Conservation (phyloP, 2,329 filamentous ascomycete species). For the Monascus ruber region DNA sequence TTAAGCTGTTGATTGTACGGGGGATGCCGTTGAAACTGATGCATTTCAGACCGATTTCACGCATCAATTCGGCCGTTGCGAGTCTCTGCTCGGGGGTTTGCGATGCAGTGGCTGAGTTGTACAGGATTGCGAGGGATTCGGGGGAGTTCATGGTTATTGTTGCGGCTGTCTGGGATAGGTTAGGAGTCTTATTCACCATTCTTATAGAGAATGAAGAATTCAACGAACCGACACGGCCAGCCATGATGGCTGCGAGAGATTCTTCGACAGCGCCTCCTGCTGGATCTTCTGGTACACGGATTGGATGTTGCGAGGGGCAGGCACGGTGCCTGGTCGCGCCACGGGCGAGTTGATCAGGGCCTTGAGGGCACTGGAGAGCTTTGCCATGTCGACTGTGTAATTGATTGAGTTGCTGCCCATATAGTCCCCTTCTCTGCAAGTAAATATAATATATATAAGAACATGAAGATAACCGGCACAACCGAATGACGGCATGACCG, state of each 20-base stretch:
- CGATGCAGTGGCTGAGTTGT: slow-evolving; percentile 30
- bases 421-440: no score
- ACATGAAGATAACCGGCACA: no score
- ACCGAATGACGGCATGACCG: no score
- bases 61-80: slow-evolving; percentile 28
- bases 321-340: slow-evolving; percentile 53
- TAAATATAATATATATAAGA: no score
- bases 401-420: background rate
- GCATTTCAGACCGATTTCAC: slow-evolving; percentile 37
- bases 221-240: slow-evolving; percentile 49
- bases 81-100: slow-evolving; percentile 15
- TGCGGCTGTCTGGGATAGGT: slow-evolving; percentile 52
- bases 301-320: slow-evolving; percentile 52
- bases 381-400: slow-evolving; percentile 47
- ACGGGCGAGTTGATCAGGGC: slow-evolving; percentile 60
- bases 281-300: slow-evolving; percentile 56
- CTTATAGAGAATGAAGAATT: background rate
- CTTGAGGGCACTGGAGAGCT: slow-evolving; percentile 60
- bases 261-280: slow-evolving; percentile 48
- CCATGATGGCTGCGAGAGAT: slow-evolving; percentile 55
- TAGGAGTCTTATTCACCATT: background rate
- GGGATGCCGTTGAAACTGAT: slow-evolving; percentile 51
- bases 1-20: slow-evolving; percentile 71
- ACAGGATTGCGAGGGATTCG: slow-evolving; percentile 56
- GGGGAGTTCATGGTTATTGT: slow-evolving; percentile 82